These are phyloP conservation scores for Fistulina hepatica DNA, from an alignment of 1,284 basidiomycete genomes.

Conservation along the genomic window DNA sequence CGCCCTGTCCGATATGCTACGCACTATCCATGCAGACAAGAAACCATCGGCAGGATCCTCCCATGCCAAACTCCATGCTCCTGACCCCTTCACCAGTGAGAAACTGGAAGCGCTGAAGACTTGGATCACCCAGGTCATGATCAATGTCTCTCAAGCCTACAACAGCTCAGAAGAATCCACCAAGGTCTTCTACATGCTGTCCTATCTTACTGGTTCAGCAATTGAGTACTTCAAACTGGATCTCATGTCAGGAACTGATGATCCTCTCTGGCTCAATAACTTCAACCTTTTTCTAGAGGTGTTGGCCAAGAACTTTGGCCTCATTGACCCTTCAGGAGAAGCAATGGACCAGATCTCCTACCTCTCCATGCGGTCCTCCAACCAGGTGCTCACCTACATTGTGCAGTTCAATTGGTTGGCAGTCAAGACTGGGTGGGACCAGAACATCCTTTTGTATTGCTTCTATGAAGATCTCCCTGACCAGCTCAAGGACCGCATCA, in stretches of 20 bases:
- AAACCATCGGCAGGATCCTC: no score
- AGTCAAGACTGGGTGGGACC: conserved; percentile 3
- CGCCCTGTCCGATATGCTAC: no score
- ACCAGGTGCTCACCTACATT: conserved; percentile 3
- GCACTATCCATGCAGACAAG: no score
- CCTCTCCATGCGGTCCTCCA: not conserved
- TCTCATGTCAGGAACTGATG: not conserved
- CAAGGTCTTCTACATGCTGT: conserved; percentile 7
- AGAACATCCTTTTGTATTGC: conserved; percentile 2
- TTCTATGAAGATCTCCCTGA: conserved; percentile 8
- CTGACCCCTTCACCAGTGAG: no score
- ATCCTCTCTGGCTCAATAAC: conserved; percentile 4
- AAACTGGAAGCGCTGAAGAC: no score
- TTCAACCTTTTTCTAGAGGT: conserved; percentile 6
- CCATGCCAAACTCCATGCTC: no score
- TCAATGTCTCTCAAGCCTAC: no score
- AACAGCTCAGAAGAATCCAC: no score
- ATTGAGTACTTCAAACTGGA: conserved; percentile 8
- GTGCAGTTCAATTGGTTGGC: conserved; percentile 3
- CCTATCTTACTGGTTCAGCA: conserved; percentile 5
- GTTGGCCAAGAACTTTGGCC: conserved; percentile 9
- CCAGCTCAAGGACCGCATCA: conserved; percentile 8
- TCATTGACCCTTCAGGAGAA: conserved; percentile 9
- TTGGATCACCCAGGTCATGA: no score
- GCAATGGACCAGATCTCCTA: conserved; percentile 3